phyloP scores from a whole-genome alignment of 176 grass and related monocot species.

The Triticum urartu region DNA sequence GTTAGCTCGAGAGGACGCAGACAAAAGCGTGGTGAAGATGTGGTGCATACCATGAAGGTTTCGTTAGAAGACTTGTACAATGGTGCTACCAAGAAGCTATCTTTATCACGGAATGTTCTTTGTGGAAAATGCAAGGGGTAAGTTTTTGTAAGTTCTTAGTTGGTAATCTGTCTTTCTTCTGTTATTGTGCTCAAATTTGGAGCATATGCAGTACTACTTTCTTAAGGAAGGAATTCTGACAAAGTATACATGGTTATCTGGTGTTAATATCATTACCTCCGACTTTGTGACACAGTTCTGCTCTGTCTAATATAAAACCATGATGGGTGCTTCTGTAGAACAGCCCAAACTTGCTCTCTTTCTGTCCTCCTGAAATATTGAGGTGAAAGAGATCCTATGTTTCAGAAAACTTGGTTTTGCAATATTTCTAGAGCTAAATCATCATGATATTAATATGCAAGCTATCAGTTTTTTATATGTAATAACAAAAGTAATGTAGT shows the following conservation, averaged over 20 bases:
- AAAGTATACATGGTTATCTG: neutral
- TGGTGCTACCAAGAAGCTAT: conserved; percentile 78
- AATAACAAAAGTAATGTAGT: neutral
- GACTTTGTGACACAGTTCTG: neutral
- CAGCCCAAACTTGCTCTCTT: neutral
- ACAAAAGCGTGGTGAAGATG: conserved; percentile 80
- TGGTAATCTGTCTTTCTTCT: neutral
- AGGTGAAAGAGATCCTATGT: neutral
- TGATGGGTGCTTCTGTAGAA: neutral
- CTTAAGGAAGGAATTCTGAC: neutral
- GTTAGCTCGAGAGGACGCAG: conserved; percentile 78
- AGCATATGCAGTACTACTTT: neutral
- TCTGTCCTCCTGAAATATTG: neutral
- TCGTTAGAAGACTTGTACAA: conserved; percentile 94
- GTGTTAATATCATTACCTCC: conserved; percentile 1
- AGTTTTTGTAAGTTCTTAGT: conserved; percentile 5
- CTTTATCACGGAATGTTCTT: conserved; percentile 67
- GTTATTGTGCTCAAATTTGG: conserved; percentile 12
- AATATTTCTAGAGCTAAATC: neutral
- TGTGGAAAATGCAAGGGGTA: conserved; percentile 96
- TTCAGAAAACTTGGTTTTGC: neutral
- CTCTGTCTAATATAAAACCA: neutral
- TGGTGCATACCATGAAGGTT: conserved; percentile 81
- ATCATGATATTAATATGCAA: neutral
- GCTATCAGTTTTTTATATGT: neutral